phyloP scores from a whole-genome alignment of 2,329 filamentous ascomycete species.

The Venturia carpophila region DNA sequence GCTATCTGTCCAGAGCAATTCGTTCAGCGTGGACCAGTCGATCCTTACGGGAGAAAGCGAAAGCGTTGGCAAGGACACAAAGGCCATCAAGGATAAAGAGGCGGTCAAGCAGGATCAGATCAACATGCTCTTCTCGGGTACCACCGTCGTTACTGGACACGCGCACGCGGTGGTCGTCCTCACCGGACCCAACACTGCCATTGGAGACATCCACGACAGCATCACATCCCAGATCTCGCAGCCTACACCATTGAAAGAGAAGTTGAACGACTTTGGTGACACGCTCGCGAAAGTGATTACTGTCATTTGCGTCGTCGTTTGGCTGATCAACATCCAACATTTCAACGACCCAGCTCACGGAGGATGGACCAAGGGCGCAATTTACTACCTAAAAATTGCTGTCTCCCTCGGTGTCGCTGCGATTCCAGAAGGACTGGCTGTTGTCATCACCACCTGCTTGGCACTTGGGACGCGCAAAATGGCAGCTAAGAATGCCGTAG shows the following conservation, averaged over 20 bases:
- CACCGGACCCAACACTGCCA: constrained; percentile 84
- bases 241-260: constrained; percentile 94
- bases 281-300: constrained; percentile 96
- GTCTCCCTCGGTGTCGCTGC: constrained; percentile 96
- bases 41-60: constrained; percentile 97
- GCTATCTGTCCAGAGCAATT: constrained; percentile 89
- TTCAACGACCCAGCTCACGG: constrained; percentile 93
- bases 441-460: constrained; percentile 97
- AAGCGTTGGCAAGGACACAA: constrained; percentile 80
- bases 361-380: constrained; percentile 90
- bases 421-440: constrained; percentile 93
- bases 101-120: constrained; percentile 95
- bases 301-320: constrained; percentile 90
- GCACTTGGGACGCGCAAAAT: constrained; percentile 96
- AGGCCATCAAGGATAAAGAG: constrained; percentile 62
- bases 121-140: constrained; percentile 98
- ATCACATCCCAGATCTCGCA: constrained; percentile 97
- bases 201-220: constrained; percentile 98
- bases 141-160: constrained; percentile 89
- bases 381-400: constrained; percentile 99
- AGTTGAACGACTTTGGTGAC: constrained; percentile 97
- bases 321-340: constrained; percentile 97
- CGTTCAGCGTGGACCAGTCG: constrained; percentile 92
- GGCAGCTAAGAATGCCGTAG: constrained; percentile 96
- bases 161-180: constrained; percentile 85